A percentile compares a stretch with the other conserved stretches of the same genome.
These are phyloP conservation scores for Lentinus brumalis DNA, from an alignment of 768 basidiomycete genomes.

Conservation along the genomic window DNA sequence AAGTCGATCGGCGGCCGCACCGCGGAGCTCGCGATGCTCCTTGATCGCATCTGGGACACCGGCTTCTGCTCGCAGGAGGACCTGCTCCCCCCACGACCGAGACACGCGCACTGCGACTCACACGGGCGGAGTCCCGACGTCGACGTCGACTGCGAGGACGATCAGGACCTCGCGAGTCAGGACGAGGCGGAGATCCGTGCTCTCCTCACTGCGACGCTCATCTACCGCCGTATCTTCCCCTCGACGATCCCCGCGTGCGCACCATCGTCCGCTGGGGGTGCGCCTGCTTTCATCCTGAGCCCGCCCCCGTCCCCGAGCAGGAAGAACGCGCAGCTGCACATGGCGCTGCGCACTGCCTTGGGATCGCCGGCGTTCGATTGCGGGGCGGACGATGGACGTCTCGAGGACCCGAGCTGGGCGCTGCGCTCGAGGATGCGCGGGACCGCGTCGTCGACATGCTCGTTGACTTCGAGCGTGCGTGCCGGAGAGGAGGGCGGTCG, in stretches of 20 bases:
- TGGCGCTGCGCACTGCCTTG: slow-evolving; percentile 53
- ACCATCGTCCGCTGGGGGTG: slow-evolving; percentile 17
- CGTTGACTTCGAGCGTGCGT: slow-evolving; percentile 36
- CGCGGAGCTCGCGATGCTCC: slow-evolving; percentile 50
- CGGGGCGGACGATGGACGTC: slow-evolving; percentile 30
- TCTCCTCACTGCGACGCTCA: slow-evolving; percentile 58
- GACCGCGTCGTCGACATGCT: slow-evolving; percentile 79
- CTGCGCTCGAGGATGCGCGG: slow-evolving; percentile 68
- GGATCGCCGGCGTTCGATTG: slow-evolving; percentile 53
- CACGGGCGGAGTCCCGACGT: slow-evolving; percentile 15
- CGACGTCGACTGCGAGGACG: slow-evolving; percentile 32
- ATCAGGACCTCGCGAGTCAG: slow-evolving; percentile 27
- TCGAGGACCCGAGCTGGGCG: slow-evolving; percentile 44
- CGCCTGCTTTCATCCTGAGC: slow-evolving; percentile 46
- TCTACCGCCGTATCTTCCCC: slow-evolving; percentile 67
- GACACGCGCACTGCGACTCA: neutral
- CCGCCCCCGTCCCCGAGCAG: slow-evolving; percentile 59
- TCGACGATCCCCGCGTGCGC: slow-evolving; percentile 31
- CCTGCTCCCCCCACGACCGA: slow-evolving; percentile 17
- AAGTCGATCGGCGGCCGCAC: slow-evolving; percentile 63
- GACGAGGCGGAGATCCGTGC: slow-evolving; percentile 51
- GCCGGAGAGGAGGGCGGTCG: slow-evolving; percentile 22
- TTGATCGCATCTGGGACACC: slow-evolving; percentile 60
- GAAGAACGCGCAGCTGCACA: slow-evolving; percentile 43
- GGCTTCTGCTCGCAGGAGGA: slow-evolving; percentile 37